A percentile compares a stretch with the other conserved stretches of the same genome.
Conservation (phyloP, 495 filamentous ascomycete genomes). For the Stereocaulon alpinum region DNA sequence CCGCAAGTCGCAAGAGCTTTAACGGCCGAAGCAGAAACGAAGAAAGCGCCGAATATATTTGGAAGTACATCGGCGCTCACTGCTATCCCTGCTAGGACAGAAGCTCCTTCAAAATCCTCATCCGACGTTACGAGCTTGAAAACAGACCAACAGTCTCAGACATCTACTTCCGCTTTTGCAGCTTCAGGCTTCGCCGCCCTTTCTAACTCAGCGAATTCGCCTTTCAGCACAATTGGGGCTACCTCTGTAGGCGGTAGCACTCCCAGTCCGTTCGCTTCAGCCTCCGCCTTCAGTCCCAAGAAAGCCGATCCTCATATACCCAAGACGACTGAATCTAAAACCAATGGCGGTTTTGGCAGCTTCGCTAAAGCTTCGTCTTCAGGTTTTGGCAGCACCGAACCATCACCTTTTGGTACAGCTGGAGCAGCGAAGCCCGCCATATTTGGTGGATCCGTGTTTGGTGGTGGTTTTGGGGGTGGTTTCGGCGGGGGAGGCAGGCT, state of each 20-base stretch:
- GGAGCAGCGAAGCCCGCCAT: conserved; percentile 28
- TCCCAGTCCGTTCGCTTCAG: conserved; percentile 7
- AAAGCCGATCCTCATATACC: neutral
- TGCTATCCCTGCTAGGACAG: conserved; percentile 29
- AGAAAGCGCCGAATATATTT: conserved; percentile 34
- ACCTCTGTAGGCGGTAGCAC: conserved; percentile 23
- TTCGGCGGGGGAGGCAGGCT: conserved; percentile 43
- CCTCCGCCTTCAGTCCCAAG: neutral
- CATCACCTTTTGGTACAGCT: conserved; percentile 25
- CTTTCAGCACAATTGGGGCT: conserved; percentile 42
- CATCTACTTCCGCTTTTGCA: conserved; percentile 43
- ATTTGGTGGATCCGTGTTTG: conserved; percentile 34
- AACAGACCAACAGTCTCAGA: conserved; percentile 24
- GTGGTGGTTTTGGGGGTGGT: conserved; percentile 44
- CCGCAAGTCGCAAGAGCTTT: neutral
- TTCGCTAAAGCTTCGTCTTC: conserved; percentile 10
- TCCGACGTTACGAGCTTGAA: conserved; percentile 14
- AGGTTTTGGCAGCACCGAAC: conserved; percentile 28
- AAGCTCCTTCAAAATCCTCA: conserved; percentile 20
- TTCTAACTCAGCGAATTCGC: conserved; percentile 43
- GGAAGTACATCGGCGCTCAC: conserved; percentile 42
- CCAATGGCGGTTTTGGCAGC: conserved; percentile 16
- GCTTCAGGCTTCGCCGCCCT: conserved; percentile 42
- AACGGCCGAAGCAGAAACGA: neutral
- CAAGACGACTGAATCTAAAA: neutral